Evolutionary conservation across 257 asterid species (phyloP), one percentile per base, ranked within the genome.

Genomic region (Nemophila menziesii): DNA sequence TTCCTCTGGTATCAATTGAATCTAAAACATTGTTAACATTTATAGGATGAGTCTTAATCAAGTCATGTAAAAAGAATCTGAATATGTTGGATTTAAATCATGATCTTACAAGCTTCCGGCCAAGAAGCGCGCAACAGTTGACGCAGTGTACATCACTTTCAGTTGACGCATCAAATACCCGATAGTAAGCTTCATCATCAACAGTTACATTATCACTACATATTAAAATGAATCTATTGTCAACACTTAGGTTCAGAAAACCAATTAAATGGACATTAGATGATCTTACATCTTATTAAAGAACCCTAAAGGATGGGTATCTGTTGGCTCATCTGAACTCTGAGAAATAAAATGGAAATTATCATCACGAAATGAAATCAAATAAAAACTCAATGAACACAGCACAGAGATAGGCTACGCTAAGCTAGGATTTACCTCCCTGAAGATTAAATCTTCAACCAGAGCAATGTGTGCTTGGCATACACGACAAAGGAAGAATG

Each of bases 151-250:
- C 23, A 21, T 51, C 47, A 22, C 16, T 38, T 5, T 37, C 45
- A 11, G 26, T 23, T 20, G 19, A 26, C 22, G 16, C 27, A 37
- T 13, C 40, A 8, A 12, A 44, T 37, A 15, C 21, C 18, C 33
- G 33, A 24, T 24, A 19, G 22, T 15, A 4, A 37, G 17, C 6
- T 2, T 36, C 43, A 10, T 0, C 7, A 1, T 3, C 19, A 5
- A 39, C 0, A 4, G 16, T 8, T 16, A 23, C 47, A 39, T 39
- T 39, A 15, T 37, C 42, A 46, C 56, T 51, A 11, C 39, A 51
- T 50, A 21, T n/a, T n/a, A 24, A 24, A 24, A 24, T 24, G 9
- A 24, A 24, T 24, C 9, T 24, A 24, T 24, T n/a, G n/a, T n/a
- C n/a, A n/a, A n/a, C n/a, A n/a, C n/a, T n/a, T n/a, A n/a, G n/a